Evolutionary conservation across 2,329 filamentous ascomycete genomes (phyloP).

Genomic region (Pleomassaria siparia): DNA sequence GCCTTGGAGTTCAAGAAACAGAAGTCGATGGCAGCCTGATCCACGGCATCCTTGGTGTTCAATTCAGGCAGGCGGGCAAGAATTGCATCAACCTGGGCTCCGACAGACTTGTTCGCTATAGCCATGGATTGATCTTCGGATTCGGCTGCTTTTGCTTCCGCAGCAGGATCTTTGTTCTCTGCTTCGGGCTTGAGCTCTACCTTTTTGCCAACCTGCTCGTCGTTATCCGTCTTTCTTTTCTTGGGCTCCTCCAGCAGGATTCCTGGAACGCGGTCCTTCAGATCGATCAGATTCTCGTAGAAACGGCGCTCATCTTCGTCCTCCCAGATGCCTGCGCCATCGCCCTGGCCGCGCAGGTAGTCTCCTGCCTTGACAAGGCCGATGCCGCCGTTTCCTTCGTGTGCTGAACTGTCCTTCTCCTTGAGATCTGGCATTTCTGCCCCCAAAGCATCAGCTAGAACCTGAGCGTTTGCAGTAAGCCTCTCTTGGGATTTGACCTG

Average conservation of each 20-base stretch:
- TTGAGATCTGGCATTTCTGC: slow-evolving; percentile 92
- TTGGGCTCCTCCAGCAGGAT: slow-evolving; percentile 92
- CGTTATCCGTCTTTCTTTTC: slow-evolving; percentile 83
- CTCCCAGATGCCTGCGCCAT: slow-evolving; percentile 95
- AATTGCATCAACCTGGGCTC: slow-evolving; percentile 91
- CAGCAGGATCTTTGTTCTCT: slow-evolving; percentile 44
- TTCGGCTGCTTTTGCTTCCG: slow-evolving; percentile 51
- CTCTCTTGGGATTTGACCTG: slow-evolving; percentile 90
- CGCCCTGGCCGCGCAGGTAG: slow-evolving; percentile 84
- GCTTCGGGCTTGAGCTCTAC: slow-evolving; percentile 50
- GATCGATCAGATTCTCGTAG: slow-evolving; percentile 93
- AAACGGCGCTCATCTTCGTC: slow-evolving; percentile 97
- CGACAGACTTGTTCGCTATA: slow-evolving; percentile 96
- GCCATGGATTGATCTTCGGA: slow-evolving; percentile 79
- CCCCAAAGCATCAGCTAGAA: slow-evolving; percentile 83
- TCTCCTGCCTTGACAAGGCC: slow-evolving; percentile 93
- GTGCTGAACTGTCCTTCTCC: slow-evolving; percentile 72
- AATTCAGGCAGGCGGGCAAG: slow-evolving; percentile 86
- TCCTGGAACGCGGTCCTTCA: slow-evolving; percentile 92
- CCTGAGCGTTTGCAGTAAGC: slow-evolving; percentile 84
- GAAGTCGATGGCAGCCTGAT: slow-evolving; percentile 92
- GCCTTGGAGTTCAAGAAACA: slow-evolving; percentile 99
- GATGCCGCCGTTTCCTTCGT: slow-evolving; percentile 72
- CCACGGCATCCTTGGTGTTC: slow-evolving; percentile 86
- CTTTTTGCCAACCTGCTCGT: slow-evolving; percentile 82